Evolutionary conservation across 2,329 filamentous ascomycete genomes (phyloP).

Genomic region (Pseudogymnoascus sp.): DNA sequence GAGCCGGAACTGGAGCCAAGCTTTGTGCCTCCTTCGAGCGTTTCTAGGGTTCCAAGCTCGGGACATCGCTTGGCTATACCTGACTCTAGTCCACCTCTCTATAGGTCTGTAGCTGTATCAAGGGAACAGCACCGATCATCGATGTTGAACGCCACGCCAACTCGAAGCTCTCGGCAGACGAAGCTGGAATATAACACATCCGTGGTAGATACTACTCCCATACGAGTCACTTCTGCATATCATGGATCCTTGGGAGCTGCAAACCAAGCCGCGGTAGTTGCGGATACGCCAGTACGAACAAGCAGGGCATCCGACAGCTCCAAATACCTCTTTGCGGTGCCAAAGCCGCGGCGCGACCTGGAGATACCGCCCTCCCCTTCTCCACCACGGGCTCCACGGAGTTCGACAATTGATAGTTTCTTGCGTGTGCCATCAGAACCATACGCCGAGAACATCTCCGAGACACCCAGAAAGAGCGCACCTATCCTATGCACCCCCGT

Average conservation of each 20-base stretch:
- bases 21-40: constrained; percentile 20
- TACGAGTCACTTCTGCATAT: not conserved
- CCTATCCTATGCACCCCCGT: constrained; percentile 7
- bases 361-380: not conserved
- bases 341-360: not conserved
- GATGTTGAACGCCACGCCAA: constrained; percentile 15
- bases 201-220: not conserved
- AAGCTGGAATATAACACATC: not conserved
- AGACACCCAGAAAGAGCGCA: constrained; percentile 22
- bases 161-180: not conserved
- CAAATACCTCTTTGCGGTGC: not conserved
- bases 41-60: constrained; percentile 23
- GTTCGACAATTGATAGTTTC: not conserved
- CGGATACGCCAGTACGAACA: not conserved
- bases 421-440: not conserved
- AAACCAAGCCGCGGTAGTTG: not conserved
- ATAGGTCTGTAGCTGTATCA: not conserved
- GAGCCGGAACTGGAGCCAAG: constrained; percentile 13
- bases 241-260: not conserved
- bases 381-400: not conserved
- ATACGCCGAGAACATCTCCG: constrained; percentile 17
- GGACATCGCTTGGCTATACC: not conserved
- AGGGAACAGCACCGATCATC: constrained; percentile 7
- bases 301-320: not conserved
- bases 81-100: not conserved